A percentile compares a stretch with the other conserved stretches of the same genome.
Evolutionary conservation across 495 filamentous ascomycete genomes (phyloP).

Genomic region (Penicillium salamii): DNA sequence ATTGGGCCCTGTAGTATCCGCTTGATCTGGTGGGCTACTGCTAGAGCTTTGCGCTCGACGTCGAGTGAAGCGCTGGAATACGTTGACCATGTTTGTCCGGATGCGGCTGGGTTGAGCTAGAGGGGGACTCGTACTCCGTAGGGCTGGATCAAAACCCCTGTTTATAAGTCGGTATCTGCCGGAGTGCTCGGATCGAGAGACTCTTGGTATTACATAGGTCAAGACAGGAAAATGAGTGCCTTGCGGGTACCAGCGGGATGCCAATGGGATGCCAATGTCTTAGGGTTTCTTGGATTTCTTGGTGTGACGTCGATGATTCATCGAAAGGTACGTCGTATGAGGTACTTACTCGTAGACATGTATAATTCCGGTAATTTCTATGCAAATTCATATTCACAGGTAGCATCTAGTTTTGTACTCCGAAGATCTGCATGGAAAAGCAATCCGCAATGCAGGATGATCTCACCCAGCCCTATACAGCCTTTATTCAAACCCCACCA

Average conservation of each 20-base stretch:
- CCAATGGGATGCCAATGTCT: too few species aligned
- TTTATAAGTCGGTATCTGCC: background rate
- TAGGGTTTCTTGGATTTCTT: slow-evolving; percentile 10
- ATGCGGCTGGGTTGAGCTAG: background rate
- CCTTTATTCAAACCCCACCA: slow-evolving; percentile 30
- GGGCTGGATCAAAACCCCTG: background rate
- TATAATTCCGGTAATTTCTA: too few species aligned
- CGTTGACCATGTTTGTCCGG: slow-evolving; percentile 20
- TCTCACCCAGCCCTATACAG: background rate
- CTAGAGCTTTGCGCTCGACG: slow-evolving; percentile 15
- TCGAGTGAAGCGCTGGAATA: slow-evolving; percentile 19
- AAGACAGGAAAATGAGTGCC: slow-evolving; percentile 15
- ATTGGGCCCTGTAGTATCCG: slow-evolving; percentile 1
- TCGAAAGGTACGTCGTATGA: slow-evolving; percentile 4
- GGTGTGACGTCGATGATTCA: slow-evolving; percentile 23
- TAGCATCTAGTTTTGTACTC: background rate
- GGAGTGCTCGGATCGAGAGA: background rate
- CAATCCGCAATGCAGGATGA: background rate
- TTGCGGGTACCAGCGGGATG: slow-evolving; percentile 11
- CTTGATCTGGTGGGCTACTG: background rate
- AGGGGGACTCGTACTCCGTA: too few species aligned
- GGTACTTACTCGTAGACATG: too few species aligned
- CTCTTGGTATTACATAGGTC: slow-evolving; percentile 18
- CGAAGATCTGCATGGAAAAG: background rate
- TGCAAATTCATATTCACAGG: too few species aligned